Conservation (phyloP, 2,329 filamentous ascomycete genomes). For the Pyrenophora seminiperda region DNA sequence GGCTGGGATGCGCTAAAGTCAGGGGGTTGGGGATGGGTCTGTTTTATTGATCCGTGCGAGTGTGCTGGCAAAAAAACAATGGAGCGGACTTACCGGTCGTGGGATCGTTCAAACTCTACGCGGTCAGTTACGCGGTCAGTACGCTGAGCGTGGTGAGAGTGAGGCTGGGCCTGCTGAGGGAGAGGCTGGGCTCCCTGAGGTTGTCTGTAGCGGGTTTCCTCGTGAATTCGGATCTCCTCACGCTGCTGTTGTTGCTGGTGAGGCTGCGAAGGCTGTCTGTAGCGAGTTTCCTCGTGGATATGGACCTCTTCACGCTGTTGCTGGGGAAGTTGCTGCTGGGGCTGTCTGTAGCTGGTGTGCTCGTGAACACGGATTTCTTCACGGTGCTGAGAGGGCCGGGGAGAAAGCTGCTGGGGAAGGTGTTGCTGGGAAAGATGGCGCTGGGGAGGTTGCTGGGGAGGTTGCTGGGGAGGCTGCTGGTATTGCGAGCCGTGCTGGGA, state of each 20-base stretch:
- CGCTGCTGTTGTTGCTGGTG: slow-evolving; percentile 25
- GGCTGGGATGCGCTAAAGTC: slow-evolving; percentile 43
- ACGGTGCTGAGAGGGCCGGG: slow-evolving; percentile 23
- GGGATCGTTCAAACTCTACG: slow-evolving; percentile 34
- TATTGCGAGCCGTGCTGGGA: slow-evolving; percentile 55
- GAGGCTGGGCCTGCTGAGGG: slow-evolving; percentile 15
- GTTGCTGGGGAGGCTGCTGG: slow-evolving; percentile 2
- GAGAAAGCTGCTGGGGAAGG: no score
- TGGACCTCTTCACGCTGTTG: slow-evolving; percentile 32
- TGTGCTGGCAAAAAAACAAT: slow-evolving; percentile 35
- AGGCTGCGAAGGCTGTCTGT: slow-evolving; percentile 6
- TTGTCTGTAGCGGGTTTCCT: slow-evolving; percentile 10
- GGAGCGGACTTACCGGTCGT: slow-evolving; percentile 39
- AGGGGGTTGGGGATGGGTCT: slow-evolving; percentile 44
- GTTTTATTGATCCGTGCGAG: slow-evolving; percentile 38
- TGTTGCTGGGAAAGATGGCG: slow-evolving; percentile 7
- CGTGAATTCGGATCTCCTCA: slow-evolving; percentile 25
- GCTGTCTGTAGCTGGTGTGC: slow-evolving; percentile 10
- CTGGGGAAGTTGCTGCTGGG: slow-evolving; percentile 8
- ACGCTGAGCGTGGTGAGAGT: slow-evolving; percentile 17
- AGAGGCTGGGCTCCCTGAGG: slow-evolving; percentile 7
- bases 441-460: background rate
- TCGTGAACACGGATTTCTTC: slow-evolving; percentile 25
- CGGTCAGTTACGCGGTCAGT: slow-evolving; percentile 34
- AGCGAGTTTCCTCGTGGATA: slow-evolving; percentile 16